phyloP scores from a whole-genome alignment of 371 early-diverging fungal species.

The Mortierella polycephala region DNA sequence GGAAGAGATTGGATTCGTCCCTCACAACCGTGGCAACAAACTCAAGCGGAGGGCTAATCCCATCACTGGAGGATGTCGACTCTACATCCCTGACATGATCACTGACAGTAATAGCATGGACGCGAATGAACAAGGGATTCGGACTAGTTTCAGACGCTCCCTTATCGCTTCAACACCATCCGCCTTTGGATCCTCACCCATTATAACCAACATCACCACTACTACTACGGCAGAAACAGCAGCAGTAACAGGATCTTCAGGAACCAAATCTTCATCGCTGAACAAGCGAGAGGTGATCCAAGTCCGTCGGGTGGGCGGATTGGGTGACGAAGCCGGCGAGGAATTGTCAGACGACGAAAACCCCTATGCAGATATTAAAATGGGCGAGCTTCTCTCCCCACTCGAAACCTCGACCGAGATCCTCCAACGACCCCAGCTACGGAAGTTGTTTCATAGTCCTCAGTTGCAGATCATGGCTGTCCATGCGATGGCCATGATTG shows the following conservation, averaged over 20 bases:
- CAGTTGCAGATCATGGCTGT: slow-evolving; percentile 55
- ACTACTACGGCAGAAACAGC: slow-evolving; percentile 2
- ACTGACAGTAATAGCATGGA: background rate
- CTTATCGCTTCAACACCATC: background rate
- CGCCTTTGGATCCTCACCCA: background rate
- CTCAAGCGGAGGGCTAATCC: slow-evolving; percentile 38
- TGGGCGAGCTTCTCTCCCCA: slow-evolving; percentile 41
- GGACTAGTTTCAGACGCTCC: slow-evolving; percentile 27
- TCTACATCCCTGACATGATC: slow-evolving; percentile 13
- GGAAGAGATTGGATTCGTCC: slow-evolving; percentile 42
- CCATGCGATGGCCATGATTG: slow-evolving; percentile 55
- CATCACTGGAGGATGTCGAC: slow-evolving; percentile 43
- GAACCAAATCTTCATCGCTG: background rate
- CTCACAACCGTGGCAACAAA: slow-evolving; percentile 53
- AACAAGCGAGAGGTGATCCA: slow-evolving; percentile 29
- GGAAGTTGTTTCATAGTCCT: slow-evolving; percentile 42
- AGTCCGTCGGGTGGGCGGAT: slow-evolving; percentile 5
- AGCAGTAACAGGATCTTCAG: slow-evolving; percentile 2
- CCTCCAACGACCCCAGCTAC: slow-evolving; percentile 36
- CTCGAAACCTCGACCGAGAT: slow-evolving; percentile 48
- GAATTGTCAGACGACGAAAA: slow-evolving; percentile 43
- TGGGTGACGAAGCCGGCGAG: slow-evolving; percentile 8
- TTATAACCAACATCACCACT: background rate
- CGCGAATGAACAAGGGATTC: slow-evolving; percentile 29
- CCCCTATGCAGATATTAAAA: slow-evolving; percentile 48